Conservation (phyloP, 1,139 yeast species). For the Pneumocystis oryctolagi region DNA sequence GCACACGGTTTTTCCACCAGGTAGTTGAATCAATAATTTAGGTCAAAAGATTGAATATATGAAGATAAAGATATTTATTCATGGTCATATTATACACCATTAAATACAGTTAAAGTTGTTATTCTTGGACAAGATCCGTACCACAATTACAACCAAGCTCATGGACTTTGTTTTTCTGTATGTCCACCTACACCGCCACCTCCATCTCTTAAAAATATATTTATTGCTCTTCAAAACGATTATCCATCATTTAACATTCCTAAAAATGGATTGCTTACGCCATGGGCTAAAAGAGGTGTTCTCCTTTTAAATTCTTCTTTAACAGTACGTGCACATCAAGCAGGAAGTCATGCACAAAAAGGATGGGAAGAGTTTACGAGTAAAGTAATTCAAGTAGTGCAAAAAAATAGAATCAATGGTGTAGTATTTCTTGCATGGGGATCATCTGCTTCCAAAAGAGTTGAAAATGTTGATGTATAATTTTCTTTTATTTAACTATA, state of each 20-base stretch:
- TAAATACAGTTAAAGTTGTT: conserved; percentile 57
- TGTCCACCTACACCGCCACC: conserved; percentile 73
- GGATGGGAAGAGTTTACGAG: conserved; percentile 95
- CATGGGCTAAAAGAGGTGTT: conserved; percentile 86
- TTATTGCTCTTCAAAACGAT: conserved; percentile 58
- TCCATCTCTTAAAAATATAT: conserved; percentile 78
- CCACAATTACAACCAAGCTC: conserved; percentile 86
- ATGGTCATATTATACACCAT: conserved; percentile 81
- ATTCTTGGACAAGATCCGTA: conserved; percentile 95
- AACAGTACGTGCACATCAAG: conserved; percentile 86
- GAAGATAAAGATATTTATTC: conserved; percentile 53
- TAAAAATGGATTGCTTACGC: conserved; percentile 26
- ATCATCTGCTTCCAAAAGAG: conserved; percentile 67
- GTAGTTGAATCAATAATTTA: conserved; percentile 10
- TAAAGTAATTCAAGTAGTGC: conserved; percentile 42
- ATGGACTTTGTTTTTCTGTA: conserved; percentile 89
- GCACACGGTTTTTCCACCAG: conserved; percentile 61
- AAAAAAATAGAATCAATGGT: conserved; percentile 32
- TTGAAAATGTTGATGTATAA: conserved; percentile 29
- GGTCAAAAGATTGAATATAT: neutral
- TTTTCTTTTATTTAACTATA: conserved; percentile 16
- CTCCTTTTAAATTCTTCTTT: conserved; percentile 72
- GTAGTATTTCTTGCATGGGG: conserved; percentile 91
- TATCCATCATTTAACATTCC: conserved; percentile 46
- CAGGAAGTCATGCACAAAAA: conserved; percentile 75